Percentiles rank a stretch among this genome's conserved stretches.
These are phyloP conservation scores for Cubamyces lactineus DNA, from an alignment of 768 basidiomycete genomes.

Conservation along the genomic window DNA sequence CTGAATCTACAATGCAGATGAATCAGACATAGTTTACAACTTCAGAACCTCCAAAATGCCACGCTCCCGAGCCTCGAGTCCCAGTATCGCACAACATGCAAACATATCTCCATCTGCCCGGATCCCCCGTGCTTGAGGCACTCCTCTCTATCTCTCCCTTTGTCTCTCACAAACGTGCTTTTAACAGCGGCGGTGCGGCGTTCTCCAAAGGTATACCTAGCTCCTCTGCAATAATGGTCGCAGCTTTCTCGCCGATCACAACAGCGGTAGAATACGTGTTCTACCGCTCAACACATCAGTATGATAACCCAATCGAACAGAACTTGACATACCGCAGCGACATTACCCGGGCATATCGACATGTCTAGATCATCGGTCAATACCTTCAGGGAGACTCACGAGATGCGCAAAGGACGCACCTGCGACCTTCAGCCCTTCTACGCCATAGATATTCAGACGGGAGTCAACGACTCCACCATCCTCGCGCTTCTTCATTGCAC, in stretches of 20 bases:
- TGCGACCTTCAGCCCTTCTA: conserved; percentile 50
- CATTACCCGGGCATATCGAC: conserved; percentile 44
- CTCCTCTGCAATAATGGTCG: conserved; percentile 60
- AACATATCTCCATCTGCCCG: too few species aligned
- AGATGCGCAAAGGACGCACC: conserved; percentile 10
- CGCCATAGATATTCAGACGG: conserved; percentile 63
- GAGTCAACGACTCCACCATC: conserved; percentile 64
- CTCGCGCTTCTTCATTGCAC: conserved; percentile 67
- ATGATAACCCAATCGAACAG: background rate
- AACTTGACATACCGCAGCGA: conserved; percentile 35
- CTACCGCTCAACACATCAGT: conserved; percentile 11
- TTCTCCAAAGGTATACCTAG: conserved; percentile 34
- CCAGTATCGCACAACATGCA: too few species aligned
- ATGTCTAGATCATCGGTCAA: conserved; percentile 33
- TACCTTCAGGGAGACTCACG: conserved; percentile 4
- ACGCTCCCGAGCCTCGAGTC: too few species aligned
- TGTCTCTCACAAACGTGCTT: too few species aligned
- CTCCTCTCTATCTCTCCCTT: too few species aligned
- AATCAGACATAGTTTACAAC: too few species aligned
- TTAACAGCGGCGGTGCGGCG: background rate
- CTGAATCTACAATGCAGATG: too few species aligned
- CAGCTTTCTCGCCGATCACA: conserved; percentile 63
- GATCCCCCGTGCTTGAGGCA: too few species aligned
- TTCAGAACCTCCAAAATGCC: too few species aligned
- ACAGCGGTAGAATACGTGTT: conserved; percentile 50